Percentiles rank a stretch among this genome's conserved stretches.
Evolutionary conservation across 83 land plant species (phyloP).

Genomic region (Picea abies): DNA sequence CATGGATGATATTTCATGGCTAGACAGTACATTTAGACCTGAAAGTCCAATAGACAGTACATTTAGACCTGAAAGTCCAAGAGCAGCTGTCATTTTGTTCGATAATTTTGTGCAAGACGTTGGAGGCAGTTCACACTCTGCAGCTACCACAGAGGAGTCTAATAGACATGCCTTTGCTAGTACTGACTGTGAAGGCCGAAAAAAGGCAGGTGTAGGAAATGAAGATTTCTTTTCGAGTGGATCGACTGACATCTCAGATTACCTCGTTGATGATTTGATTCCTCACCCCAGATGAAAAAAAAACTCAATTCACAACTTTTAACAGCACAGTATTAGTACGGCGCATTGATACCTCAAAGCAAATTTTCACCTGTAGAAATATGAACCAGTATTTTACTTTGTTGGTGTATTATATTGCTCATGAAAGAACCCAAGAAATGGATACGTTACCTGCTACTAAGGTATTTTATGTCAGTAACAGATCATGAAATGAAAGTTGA

Average conservation of each 20-base stretch:
- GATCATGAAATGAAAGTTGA: background rate
- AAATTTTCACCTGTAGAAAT: background rate
- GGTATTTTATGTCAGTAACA: background rate
- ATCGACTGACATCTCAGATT: conserved; percentile 15
- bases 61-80: background rate
- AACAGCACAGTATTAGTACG: background rate
- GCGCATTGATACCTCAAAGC: background rate
- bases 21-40: background rate
- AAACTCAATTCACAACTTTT: background rate
- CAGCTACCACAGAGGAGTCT: background rate
- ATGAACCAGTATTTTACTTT: background rate
- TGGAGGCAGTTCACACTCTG: background rate
- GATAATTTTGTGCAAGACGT: conserved; percentile 11
- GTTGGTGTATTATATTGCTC: background rate
- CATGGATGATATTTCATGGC: conserved; percentile 12
- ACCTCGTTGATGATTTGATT: conserved; percentile 12
- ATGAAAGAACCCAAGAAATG: conserved; percentile 13
- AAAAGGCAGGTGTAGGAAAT: background rate
- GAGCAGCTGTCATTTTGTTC: background rate
- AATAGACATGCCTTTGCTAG: conserved; percentile 13
- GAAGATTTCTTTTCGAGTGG: conserved; percentile 15
- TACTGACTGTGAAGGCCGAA: conserved; percentile 1
- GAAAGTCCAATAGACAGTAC: background rate
- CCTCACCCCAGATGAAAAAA: background rate
- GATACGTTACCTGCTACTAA: background rate